Evolutionary conservation across 352 stramenopile species (phyloP).

Genomic region (Phytophthora capsici): DNA sequence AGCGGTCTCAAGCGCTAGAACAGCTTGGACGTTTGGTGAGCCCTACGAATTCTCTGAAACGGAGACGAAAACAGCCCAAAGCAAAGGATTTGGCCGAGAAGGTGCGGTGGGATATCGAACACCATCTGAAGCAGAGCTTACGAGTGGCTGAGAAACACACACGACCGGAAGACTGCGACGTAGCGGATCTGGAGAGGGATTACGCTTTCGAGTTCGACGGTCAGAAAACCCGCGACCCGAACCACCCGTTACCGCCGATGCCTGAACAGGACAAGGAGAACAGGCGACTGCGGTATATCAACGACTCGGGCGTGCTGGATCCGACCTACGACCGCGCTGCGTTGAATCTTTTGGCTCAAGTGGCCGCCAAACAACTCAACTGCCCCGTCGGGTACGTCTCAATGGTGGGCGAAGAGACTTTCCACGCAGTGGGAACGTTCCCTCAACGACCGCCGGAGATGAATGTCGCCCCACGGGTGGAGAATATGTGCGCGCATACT

Average conservation of each 20-base stretch:
- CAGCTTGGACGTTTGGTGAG: slow-evolving; percentile 43
- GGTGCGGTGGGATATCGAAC: slow-evolving; percentile 42
- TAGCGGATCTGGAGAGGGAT: slow-evolving; percentile 43
- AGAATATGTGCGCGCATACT: slow-evolving; percentile 62
- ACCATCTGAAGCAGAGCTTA: slow-evolving; percentile 45
- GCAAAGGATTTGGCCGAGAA: slow-evolving; percentile 35
- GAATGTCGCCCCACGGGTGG: slow-evolving; percentile 39
- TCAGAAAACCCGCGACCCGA: slow-evolving; percentile 34
- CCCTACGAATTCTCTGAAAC: slow-evolving; percentile 7
- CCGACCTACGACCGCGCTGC: slow-evolving; percentile 47
- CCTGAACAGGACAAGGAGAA: slow-evolving; percentile 38
- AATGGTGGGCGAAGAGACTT: slow-evolving; percentile 50
- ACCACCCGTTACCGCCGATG: slow-evolving; percentile 48
- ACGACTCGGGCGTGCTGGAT: slow-evolving; percentile 43
- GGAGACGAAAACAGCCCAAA: slow-evolving; percentile 16
- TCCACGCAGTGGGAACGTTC: slow-evolving; percentile 52
- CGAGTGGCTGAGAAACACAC: slow-evolving; percentile 37
- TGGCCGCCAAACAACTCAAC: slow-evolving; percentile 55
- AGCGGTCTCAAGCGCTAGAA: slow-evolving; percentile 44
- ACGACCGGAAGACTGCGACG: slow-evolving; percentile 21
- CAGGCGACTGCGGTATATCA: slow-evolving; percentile 45
- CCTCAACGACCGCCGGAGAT: slow-evolving; percentile 27
- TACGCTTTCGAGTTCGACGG: slow-evolving; percentile 51
- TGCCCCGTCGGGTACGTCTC: slow-evolving; percentile 62
- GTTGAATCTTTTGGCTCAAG: slow-evolving; percentile 52